Evolutionary conservation across 306 rosid species (phyloP), one percentile per base, ranked within the genome.

Genomic region (Rubus parviflorus): DNA sequence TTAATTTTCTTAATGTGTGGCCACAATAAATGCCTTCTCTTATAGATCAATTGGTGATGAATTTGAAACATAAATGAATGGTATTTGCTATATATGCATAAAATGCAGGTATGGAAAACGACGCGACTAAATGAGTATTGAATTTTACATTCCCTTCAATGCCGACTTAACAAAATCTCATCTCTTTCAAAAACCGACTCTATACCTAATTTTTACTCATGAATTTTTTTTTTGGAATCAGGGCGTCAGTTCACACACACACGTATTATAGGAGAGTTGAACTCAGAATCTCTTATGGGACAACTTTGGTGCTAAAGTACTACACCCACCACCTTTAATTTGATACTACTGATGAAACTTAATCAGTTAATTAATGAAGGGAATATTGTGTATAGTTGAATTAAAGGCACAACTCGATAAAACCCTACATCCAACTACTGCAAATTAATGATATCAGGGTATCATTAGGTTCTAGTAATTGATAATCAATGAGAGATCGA

Each of bases 21-120:
- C n/a, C 45, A 68, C 17, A 19, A 20, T 49, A 8, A 70, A 61
- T 58, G 60, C 37, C 72, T 35, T 66, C 40, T 80, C 51, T 63
- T 23, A 35, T 72, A 16, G 43, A 77, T 30, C 35, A 2, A 30
- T 51, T 56, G 30, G 47, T 19, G 42, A 81, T 51, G 30, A 81
- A 81, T 76, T 72, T 64, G 48, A 77, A 76, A 45, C 71, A 68
- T 25, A 57, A 72, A 71, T 63, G 46, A 47, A 62, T 61, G 48
- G 70, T 45, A 23, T 23, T 74, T 60, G 9, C 52, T 67, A n/a
- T 20, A 52, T 67, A 11, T 42, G 70, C 56, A 72, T 43, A 25
- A 66, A 66, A 42, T 54, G 37, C 51, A 80, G 79, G 79, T 64
- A 68, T 48, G 57, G 48, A 81, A 38, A 46, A 63, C 38, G 85